These are phyloP conservation scores for Rhynchosporium graminicola DNA, from an alignment of 2,329 filamentous ascomycete species.

Conservation along the genomic window DNA sequence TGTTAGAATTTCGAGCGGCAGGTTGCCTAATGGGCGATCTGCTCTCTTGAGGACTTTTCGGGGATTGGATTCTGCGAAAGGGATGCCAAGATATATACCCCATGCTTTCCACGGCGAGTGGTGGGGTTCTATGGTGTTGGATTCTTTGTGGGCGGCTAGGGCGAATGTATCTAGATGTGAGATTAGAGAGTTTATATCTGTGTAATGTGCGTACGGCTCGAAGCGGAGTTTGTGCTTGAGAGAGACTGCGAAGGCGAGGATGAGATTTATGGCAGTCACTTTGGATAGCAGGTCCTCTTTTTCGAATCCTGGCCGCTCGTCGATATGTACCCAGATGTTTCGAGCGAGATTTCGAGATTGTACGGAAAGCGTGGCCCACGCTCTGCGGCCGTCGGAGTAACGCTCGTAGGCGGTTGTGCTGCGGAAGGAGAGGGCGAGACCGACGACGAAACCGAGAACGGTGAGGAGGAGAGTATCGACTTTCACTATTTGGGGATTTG, in stretches of 20 bases:
- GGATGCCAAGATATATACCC: conserved; percentile 74
- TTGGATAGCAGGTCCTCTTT: conserved; percentile 72
- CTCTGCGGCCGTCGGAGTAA: conserved; percentile 64
- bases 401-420: conserved; percentile 77
- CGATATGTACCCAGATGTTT: conserved; percentile 78
- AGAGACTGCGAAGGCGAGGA: conserved; percentile 74
- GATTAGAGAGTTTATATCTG: conserved; percentile 70
- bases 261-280: conserved; percentile 67
- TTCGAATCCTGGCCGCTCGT: conserved; percentile 57
- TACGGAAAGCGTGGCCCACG: conserved; percentile 61
- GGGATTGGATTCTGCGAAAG: conserved; percentile 77
- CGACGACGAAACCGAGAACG: conserved; percentile 79
- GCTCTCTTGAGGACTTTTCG: conserved; percentile 75
- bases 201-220: conserved; percentile 77
- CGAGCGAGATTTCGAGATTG: conserved; percentile 70
- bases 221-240: conserved; percentile 84
- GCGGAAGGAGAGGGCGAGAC: conserved; percentile 75
- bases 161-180: conserved; percentile 76
- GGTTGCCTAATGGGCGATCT: conserved; percentile 72
- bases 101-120: conserved; percentile 55
- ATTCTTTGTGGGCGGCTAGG: conserved; percentile 49
- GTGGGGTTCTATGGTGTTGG: conserved; percentile 43
- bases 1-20: conserved; percentile 79
- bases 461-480: conserved; percentile 72
- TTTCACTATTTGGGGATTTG: conserved; percentile 43